These are phyloP conservation scores for Pholiota molesta DNA, from an alignment of 768 basidiomycete species.

Conservation along the genomic window DNA sequence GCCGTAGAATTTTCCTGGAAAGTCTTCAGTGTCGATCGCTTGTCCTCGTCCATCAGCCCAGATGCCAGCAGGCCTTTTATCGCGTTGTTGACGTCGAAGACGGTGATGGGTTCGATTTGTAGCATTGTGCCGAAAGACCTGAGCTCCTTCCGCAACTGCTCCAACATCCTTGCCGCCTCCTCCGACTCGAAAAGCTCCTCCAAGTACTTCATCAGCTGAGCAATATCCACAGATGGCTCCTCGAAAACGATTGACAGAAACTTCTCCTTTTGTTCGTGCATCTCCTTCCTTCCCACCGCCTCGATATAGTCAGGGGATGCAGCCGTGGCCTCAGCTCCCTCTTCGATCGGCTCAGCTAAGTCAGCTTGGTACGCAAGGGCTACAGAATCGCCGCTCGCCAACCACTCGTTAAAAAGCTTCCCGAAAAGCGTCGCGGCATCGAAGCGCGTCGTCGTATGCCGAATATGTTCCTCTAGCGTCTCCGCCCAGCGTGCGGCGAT, in stretches of 20 bases:
- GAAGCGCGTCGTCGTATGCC: slow-evolving; percentile 38
- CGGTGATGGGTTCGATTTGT: slow-evolving; percentile 26
- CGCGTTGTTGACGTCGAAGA: slow-evolving; percentile 28
- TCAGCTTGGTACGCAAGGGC: slow-evolving; percentile 22
- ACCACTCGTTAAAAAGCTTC: slow-evolving; percentile 46
- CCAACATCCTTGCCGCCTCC: slow-evolving; percentile 31
- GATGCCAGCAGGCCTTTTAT: slow-evolving; percentile 38
- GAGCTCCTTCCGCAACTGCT: slow-evolving; percentile 32
- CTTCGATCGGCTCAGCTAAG: slow-evolving; percentile 22
- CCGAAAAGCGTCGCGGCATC: slow-evolving; percentile 46
- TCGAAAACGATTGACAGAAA: slow-evolving; percentile 45
- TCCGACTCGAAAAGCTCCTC: slow-evolving; percentile 37
- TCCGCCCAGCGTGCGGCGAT: slow-evolving; percentile 39
- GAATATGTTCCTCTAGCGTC: slow-evolving; percentile 42
- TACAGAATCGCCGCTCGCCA: slow-evolving; percentile 43
- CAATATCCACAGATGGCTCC: slow-evolving; percentile 34
- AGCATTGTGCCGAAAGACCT: slow-evolving; percentile 30
- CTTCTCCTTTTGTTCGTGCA: slow-evolving; percentile 43
- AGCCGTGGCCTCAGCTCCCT: slow-evolving; percentile 11
- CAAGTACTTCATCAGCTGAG: slow-evolving; percentile 37
- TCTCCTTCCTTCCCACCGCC: slow-evolving; percentile 41
- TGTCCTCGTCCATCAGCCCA: slow-evolving; percentile 42
- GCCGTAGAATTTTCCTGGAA: slow-evolving; percentile 42
- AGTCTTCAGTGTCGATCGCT: slow-evolving; percentile 42
- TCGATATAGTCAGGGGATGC: slow-evolving; percentile 27